Percentiles rank a stretch among this genome's conserved stretches.
These are phyloP conservation scores for Puccinia horiana DNA, from an alignment of 1,284 basidiomycete species.

Conservation along the genomic window DNA sequence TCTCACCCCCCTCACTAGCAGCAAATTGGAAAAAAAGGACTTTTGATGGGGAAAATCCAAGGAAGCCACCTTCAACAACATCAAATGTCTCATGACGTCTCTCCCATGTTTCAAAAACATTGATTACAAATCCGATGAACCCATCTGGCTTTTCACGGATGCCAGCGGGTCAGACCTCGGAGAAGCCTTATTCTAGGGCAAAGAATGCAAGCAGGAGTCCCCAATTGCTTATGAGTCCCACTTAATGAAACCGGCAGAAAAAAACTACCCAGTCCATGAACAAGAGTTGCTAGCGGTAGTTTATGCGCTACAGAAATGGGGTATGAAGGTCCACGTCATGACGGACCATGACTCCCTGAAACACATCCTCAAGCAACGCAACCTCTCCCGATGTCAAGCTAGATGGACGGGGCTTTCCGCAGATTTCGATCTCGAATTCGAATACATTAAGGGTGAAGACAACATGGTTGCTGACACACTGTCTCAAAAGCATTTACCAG, in stretches of 20 bases:
- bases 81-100: background rate
- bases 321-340: too few relatives aligned
- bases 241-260: too few relatives aligned
- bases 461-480: slow-evolving; percentile 60
- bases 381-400: slow-evolving; percentile 58
- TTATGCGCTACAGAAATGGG: too few relatives aligned
- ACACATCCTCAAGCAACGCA: slow-evolving; percentile 59
- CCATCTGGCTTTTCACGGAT: slow-evolving; percentile 1
- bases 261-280: too few relatives aligned
- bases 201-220: slow-evolving; percentile 9
- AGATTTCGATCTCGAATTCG: slow-evolving; percentile 57
- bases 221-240: slow-evolving; percentile 50
- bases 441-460: slow-evolving; percentile 59
- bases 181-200: slow-evolving; percentile 46
- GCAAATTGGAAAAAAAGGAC: too few relatives aligned
- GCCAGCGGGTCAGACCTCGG: slow-evolving; percentile 39
- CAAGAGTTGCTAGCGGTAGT: too few relatives aligned
- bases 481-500: slow-evolving; percentile 53
- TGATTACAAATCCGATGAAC: background rate
- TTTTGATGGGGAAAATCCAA: background rate
- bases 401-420: slow-evolving; percentile 60
- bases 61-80: background rate
- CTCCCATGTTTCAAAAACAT: background rate
- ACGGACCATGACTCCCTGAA: slow-evolving; percentile 62
- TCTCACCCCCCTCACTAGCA: too few relatives aligned